Percentiles rank a stretch among this genome's conserved stretches.
These are phyloP conservation scores for Zymoseptoria passerinii DNA, from an alignment of 2,329 filamentous ascomycete species.

Conservation along the genomic window DNA sequence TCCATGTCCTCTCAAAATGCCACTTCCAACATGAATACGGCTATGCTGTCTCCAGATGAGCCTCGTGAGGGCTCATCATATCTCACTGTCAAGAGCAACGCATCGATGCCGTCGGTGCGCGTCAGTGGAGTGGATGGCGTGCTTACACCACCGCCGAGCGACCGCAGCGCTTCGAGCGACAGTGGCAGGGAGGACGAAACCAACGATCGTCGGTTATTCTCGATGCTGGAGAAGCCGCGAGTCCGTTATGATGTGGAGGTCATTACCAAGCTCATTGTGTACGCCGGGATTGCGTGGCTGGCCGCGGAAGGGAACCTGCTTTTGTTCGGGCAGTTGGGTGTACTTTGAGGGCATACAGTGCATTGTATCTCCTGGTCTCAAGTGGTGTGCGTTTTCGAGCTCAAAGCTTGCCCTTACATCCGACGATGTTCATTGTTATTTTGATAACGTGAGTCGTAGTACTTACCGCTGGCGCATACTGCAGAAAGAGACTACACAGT, in stretches of 20 bases:
- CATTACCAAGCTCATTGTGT: conserved; percentile 91
- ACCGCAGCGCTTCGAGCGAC: conserved; percentile 22
- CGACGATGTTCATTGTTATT: too few relatives aligned
- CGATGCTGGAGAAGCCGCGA: conserved; percentile 71
- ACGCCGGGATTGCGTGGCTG: conserved; percentile 83
- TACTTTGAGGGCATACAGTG: conserved; percentile 5
- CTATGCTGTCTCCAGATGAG: conserved; percentile 11
- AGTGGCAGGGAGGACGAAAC: conserved; percentile 30
- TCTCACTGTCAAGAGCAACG: conserved; percentile 6
- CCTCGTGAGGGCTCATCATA: conserved; percentile 8
- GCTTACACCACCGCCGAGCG: conserved; percentile 27
- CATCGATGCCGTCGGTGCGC: conserved; percentile 24
- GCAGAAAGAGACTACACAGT: too few relatives aligned
- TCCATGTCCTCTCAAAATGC: conserved; percentile 5
- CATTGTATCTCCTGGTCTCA: not conserved
- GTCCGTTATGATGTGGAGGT: conserved; percentile 98
- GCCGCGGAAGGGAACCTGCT: conserved; percentile 68
- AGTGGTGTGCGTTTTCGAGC: not conserved
- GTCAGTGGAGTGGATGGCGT: conserved; percentile 27
- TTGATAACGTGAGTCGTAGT: too few relatives aligned
- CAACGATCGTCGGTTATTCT: conserved; percentile 63
- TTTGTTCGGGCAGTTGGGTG: conserved; percentile 44
- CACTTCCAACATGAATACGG: conserved; percentile 1
- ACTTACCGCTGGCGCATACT: too few relatives aligned
- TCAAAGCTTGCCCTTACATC: too few relatives aligned